Evolutionary conservation across 1,139 yeast genomes (phyloP), one percentile per base, ranked within the genome.

Genomic region (Kodamaea arcana): DNA sequence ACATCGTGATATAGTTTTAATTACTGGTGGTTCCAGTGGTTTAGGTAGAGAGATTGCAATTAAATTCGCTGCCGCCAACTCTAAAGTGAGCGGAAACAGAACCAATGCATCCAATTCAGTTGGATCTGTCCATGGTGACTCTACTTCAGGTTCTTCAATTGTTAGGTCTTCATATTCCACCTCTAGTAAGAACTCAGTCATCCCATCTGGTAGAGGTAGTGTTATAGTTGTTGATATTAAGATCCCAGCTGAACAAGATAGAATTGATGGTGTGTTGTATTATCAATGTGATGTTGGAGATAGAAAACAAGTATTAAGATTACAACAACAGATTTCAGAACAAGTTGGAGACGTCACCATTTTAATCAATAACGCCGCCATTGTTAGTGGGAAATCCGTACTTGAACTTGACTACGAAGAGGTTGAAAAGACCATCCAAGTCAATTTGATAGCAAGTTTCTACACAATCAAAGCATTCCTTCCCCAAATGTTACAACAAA

Each of bases 21-120:
- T 90, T 17, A 88, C 97, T 0, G 97, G 97, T 1, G 97, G 96
- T 0, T 53, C 75, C 2, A 62, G 76, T 0, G 97, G 97, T 0
- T 63, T 90, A 16, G 97, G 97, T 0, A 60, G 59, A 30, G 83
- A 78, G 39, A 45, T 88, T n/a, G 84, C 72, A 0, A 42, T 46
- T 13, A 51, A 53, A 26, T 69, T 86, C 36, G 56, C 58, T 3
- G 43, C 44, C n/a, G 51, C 48, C 9, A 63, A 67, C 7, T 71
- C 72, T 4, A 25, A 25, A 13, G 17, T 17, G 9, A 17, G 28
- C 11, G 28, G 9, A 13, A 4, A 6, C 4, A 25, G 11, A 13
- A 25, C 17, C 6, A 13, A 7, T 13, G 11, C 28, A 25, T 15
- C 11, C 12, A 13, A 12, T n/a, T n/a, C 26, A 11, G 9, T 24